Conservation (phyloP, 2,329 filamentous ascomycete genomes). For the Monilinia fructigena region DNA sequence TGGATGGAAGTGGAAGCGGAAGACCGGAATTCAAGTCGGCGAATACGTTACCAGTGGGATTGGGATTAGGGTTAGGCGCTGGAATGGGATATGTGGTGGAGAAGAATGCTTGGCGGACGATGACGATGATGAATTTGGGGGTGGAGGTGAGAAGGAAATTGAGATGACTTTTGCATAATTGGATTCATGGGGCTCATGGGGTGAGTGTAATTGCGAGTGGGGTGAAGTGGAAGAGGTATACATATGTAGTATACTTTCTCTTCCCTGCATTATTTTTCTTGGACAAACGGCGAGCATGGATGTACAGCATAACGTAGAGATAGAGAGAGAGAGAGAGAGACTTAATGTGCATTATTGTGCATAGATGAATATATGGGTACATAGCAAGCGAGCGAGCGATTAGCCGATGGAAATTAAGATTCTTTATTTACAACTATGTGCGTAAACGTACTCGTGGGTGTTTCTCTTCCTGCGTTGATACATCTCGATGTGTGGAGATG, state of each 20-base stretch:
- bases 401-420: no score
- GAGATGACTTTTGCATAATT: slow-evolving; percentile 69
- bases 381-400: background rate
- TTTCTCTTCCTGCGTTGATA: no score
- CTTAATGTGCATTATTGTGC: background rate
- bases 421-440: no score
- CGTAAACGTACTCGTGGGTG: no score
- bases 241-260: background rate
- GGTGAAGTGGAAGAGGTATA: background rate
- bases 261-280: background rate
- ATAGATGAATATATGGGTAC: slow-evolving; percentile 11
- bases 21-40: slow-evolving; percentile 47
- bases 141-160: slow-evolving; percentile 72
- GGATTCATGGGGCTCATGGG: background rate
- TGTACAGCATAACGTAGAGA: background rate
- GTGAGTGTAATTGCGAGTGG: background rate
- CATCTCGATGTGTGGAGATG: no score
- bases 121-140: slow-evolving; percentile 68
- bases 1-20: slow-evolving; percentile 25
- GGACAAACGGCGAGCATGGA: background rate
- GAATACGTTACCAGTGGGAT: slow-evolving; percentile 44
- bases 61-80: slow-evolving; percentile 16
- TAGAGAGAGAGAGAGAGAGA: background rate
- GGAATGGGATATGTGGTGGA: slow-evolving; percentile 4
- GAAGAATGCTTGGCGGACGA: slow-evolving; percentile 68